Evolutionary conservation across 2,329 filamentous ascomycete species (phyloP), one percentile per base, ranked within the genome.

Genomic region (Neofusicoccum umdonicola): DNA sequence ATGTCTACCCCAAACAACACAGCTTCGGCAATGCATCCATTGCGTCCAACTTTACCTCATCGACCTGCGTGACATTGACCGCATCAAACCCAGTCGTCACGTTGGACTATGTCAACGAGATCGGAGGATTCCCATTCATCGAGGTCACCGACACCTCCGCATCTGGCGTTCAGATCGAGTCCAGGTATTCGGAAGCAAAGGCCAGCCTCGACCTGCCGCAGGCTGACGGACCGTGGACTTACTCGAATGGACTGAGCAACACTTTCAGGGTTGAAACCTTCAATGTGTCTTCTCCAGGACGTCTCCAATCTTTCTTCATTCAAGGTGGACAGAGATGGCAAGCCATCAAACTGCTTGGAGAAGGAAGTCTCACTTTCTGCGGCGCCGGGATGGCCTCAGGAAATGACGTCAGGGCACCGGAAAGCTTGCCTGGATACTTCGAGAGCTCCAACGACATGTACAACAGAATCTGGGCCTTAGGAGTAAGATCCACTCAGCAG

Each of bases 261-360:
- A 72, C 70, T 1, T 80, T 77, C 63, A 74, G 79, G 2, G 69
- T 74, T 3, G 77, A 80, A 63, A 79, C 77, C 0, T 77, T 80
- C 65, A 73, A 78, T 11, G 42, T 80, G n/a, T 77, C 73, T 0
- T 48, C 65, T 0, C 9, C 60, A 1, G 77, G 78, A 2, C 61
- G 66, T 2, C 22, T 73, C 0, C 63, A 74, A 7, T 76, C 73
- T 1, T 76, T 71, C 19, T 74, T 81, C 42, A 63, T 80, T 0
- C 79, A 81, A 67, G 79, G 78, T 3, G 78, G 76, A 0, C 77
- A 79, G 66, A 68, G 76, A 66, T 81, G 78, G 78, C 72, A 80
- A 65, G 74, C 76, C 0, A 68, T 80, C 27, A 70, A 71, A 2
- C 69, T 81, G 0, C 68, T 81, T 17, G 77, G 74, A 0, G 71